These are phyloP conservation scores for Penicillium herquei DNA, from an alignment of 495 filamentous ascomycete species.

Conservation along the genomic window DNA sequence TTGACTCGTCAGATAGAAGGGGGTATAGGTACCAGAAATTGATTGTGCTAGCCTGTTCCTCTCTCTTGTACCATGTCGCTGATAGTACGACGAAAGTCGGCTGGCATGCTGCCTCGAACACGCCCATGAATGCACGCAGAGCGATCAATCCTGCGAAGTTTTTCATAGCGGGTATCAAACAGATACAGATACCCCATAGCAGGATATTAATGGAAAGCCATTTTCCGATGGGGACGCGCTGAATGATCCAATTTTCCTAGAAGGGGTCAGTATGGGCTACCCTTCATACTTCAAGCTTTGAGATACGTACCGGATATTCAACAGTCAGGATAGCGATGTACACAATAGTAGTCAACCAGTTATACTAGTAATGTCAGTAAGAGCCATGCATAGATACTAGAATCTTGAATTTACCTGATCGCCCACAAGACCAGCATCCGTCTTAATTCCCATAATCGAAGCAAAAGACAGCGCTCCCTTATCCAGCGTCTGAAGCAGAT, in stretches of 20 bases:
- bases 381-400: neutral
- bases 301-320: constrained; percentile 43
- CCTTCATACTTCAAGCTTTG: neutral
- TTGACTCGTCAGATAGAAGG: neutral
- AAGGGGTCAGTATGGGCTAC: neutral
- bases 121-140: constrained; percentile 60
- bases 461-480: constrained; percentile 68
- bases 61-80: constrained; percentile 65
- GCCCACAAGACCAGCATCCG: constrained; percentile 51
- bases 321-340: constrained; percentile 51
- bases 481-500: constrained; percentile 68
- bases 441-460: constrained; percentile 63
- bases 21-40: constrained; percentile 55
- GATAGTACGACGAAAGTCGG: constrained; percentile 56
- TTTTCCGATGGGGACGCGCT: constrained; percentile 56
- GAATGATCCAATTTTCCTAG: constrained; percentile 49
- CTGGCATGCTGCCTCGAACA: constrained; percentile 65
- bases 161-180: constrained; percentile 54
- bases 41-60: constrained; percentile 61
- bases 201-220: constrained; percentile 60
- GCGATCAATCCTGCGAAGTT: constrained; percentile 53
- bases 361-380: constrained; percentile 32
- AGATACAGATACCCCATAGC: constrained; percentile 55
- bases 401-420: constrained; percentile 35
- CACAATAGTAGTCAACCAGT: constrained; percentile 50